Percentiles rank a stretch among this genome's conserved stretches.
Evolutionary conservation across 371 early-diverging fungal species (phyloP).

Genomic region (Zancudomyces culisetae): DNA sequence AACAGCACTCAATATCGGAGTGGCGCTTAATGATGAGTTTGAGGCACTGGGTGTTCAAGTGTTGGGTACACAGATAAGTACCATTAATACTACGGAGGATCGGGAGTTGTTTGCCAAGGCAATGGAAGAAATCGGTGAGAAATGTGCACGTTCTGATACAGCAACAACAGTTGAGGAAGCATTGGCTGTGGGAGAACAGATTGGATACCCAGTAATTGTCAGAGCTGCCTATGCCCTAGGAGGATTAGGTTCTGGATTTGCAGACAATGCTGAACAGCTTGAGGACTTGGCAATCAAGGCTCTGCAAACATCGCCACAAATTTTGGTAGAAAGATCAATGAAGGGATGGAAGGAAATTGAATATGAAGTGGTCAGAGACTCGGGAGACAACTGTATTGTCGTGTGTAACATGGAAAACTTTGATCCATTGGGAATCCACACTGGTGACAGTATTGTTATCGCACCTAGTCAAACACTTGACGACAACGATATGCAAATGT

Average conservation of each 20-base stretch:
- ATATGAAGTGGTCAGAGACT: constrained; percentile 90
- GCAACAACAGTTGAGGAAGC: constrained; percentile 66
- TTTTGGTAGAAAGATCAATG: constrained; percentile 85
- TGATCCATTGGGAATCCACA: constrained; percentile 92
- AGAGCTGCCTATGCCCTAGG: constrained; percentile 88
- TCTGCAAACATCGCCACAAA: constrained; percentile 73
- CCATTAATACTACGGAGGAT: constrained; percentile 83
- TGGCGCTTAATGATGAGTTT: constrained; percentile 66
- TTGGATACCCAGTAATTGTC: constrained; percentile 85
- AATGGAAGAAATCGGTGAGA: constrained; percentile 62
- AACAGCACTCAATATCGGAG: constrained; percentile 84
- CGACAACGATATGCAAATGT: constrained; percentile 91
- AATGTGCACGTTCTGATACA: constrained; percentile 61
- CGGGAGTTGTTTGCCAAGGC: constrained; percentile 81
- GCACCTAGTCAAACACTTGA: constrained; percentile 86
- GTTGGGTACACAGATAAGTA: constrained; percentile 78
- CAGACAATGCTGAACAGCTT: constrained; percentile 58
- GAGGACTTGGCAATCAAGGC: constrained; percentile 58
- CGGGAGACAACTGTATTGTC: constrained; percentile 82
- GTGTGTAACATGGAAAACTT: constrained; percentile 98
- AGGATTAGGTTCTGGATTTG: constrained; percentile 90
- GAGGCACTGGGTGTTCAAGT: constrained; percentile 69
- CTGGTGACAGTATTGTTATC: constrained; percentile 93
- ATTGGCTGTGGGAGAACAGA: constrained; percentile 51
- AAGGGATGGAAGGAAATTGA: constrained; percentile 97